Evolutionary conservation across 164 flowering plant species (phyloP).

Genomic region (Annona cherimola): DNA sequence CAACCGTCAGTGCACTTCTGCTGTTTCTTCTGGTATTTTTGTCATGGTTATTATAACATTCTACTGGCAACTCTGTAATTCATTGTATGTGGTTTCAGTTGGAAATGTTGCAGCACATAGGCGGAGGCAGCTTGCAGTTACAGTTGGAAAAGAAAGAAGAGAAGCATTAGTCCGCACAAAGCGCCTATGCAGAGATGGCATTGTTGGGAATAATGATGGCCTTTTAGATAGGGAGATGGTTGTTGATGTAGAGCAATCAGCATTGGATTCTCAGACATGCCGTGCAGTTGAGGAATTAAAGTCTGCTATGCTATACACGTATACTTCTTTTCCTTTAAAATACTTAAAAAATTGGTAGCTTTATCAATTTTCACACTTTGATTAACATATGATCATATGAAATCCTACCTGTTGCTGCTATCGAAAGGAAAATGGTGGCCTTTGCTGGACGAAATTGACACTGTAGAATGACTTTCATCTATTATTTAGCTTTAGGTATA

Average conservation of each 20-base stretch:
- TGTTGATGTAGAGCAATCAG: constrained; percentile 58
- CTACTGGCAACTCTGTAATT: background rate
- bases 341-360: background rate
- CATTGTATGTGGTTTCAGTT: constrained; percentile 33
- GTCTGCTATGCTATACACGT: constrained; percentile 52
- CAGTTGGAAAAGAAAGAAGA: constrained; percentile 81
- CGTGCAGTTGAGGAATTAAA: constrained; percentile 67
- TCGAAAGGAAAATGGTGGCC: background rate
- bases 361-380: background rate
- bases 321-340: constrained; percentile 18
- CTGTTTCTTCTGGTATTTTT: background rate
- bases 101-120: constrained; percentile 65
- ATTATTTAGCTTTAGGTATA: no score
- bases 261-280: constrained; percentile 60
- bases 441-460: no score
- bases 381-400: background rate
- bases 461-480: no score
- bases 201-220: constrained; percentile 33
- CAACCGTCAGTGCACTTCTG: background rate
- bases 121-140: constrained; percentile 70
- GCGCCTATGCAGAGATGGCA: constrained; percentile 74
- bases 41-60: background rate
- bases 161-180: constrained; percentile 80
- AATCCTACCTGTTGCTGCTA: background rate
- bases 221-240: constrained; percentile 55